Conservation (phyloP, 768 basidiomycete genomes). For the Pulveroboletus sp. region DNA sequence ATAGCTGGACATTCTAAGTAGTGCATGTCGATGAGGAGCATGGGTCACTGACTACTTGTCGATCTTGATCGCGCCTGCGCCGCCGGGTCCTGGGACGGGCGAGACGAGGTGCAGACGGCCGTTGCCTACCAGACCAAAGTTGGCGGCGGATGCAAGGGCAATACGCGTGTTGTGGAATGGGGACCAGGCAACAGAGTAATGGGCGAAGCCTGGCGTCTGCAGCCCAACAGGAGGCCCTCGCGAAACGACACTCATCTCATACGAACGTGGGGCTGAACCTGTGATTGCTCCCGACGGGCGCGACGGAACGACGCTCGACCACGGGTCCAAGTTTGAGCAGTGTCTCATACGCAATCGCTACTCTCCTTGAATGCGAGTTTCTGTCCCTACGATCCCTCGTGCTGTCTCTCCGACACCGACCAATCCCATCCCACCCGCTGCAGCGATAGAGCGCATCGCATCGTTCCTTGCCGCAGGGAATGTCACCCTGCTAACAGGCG, state of each 20-base stretch:
- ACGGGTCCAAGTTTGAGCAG: too few species aligned
- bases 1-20: slow-evolving; percentile 47
- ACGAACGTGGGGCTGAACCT: neutral
- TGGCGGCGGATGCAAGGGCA: slow-evolving; percentile 80
- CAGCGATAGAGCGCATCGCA: slow-evolving; percentile 57
- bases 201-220: slow-evolving; percentile 79
- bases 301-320: too few species aligned
- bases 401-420: slow-evolving; percentile 37
- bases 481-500: slow-evolving; percentile 76
- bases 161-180: slow-evolving; percentile 74
- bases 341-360: too few species aligned
- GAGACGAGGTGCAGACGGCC: slow-evolving; percentile 76
- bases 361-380: slow-evolving; percentile 57
- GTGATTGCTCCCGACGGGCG: too few species aligned
- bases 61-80: slow-evolving; percentile 41
- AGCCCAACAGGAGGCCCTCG: slow-evolving; percentile 42
- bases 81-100: slow-evolving; percentile 43
- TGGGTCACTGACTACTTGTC: slow-evolving; percentile 60
- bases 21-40: neutral
- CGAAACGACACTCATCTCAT: slow-evolving; percentile 29
- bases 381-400: slow-evolving; percentile 70
- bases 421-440: slow-evolving; percentile 39
- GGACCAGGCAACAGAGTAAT: slow-evolving; percentile 79
- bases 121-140: slow-evolving; percentile 94
- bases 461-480: slow-evolving; percentile 68